Evolutionary conservation across 2,329 filamentous ascomycete species (phyloP).

Genomic region (Diaporthe velutina): DNA sequence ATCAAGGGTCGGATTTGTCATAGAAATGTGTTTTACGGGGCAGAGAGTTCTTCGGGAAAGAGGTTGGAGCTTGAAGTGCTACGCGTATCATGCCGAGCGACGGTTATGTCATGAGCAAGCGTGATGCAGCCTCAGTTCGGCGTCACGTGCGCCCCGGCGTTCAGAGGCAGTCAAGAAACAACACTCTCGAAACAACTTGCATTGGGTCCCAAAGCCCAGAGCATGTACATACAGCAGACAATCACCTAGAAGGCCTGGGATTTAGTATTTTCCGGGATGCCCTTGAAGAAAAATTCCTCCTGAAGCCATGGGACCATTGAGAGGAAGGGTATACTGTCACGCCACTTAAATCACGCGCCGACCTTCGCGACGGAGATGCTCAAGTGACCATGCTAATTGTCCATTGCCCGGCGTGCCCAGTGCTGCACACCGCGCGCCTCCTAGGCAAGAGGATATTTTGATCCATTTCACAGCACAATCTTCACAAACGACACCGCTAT

Average conservation of each 20-base stretch:
- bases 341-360: background rate
- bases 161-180: background rate
- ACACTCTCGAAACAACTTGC: background rate
- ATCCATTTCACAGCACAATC: background rate
- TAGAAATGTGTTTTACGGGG: slow-evolving; percentile 3
- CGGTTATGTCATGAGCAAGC: slow-evolving; percentile 18
- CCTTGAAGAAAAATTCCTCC: background rate
- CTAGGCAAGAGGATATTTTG: background rate
- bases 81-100: background rate
- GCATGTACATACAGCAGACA: background rate
- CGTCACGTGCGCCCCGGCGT: slow-evolving; percentile 10
- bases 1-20: slow-evolving; percentile 7
- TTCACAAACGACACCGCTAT: background rate
- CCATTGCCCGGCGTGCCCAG: background rate
- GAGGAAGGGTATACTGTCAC: background rate
- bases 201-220: background rate
- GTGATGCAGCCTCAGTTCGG: background rate
- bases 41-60: background rate
- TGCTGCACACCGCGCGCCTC: too few relatives aligned
- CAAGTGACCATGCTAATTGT: background rate
- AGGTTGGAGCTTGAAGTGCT: background rate
- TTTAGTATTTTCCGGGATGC: background rate
- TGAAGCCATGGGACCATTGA: background rate
- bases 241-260: background rate
- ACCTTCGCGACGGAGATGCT: background rate